Conservation (phyloP, 805 yeast genomes). For the Debaryomyces tyrocola region DNA sequence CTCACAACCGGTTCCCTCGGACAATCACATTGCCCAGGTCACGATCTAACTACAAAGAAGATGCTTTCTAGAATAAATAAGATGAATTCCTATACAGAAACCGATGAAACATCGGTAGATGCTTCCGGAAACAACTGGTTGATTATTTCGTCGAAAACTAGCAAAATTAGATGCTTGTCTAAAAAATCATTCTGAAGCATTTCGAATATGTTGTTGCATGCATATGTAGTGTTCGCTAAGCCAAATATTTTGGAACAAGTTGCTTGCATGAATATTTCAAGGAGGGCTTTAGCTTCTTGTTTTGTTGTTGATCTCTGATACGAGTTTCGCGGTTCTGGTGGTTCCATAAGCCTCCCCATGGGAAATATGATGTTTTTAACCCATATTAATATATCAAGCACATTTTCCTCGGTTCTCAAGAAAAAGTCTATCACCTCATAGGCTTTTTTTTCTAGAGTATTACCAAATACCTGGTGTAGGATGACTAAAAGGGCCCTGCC, state of each 20-base stretch:
- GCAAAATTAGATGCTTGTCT: constrained; percentile 62
- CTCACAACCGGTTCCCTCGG: no score
- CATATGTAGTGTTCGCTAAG: constrained; percentile 56
- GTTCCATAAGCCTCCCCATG: constrained; percentile 49
- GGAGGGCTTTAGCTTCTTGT: constrained; percentile 57
- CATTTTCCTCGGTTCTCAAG: constrained; percentile 41
- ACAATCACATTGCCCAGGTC: no score
- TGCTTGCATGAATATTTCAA: constrained; percentile 61
- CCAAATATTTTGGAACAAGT: constrained; percentile 77
- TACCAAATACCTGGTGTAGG: constrained; percentile 82
- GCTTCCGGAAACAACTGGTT: constrained; percentile 43
- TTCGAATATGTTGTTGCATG: constrained; percentile 58
- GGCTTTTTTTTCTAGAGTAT: constrained; percentile 75
- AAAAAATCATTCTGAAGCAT: constrained; percentile 74
- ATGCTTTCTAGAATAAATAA: not conserved
- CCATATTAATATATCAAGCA: constrained; percentile 35
- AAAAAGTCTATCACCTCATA: constrained; percentile 42
- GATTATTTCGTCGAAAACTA: constrained; percentile 57
- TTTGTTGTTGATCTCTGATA: constrained; percentile 53
- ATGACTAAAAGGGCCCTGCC: constrained; percentile 82
- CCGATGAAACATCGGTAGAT: not conserved
- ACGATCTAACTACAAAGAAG: no score
- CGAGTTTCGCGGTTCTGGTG: constrained; percentile 45
- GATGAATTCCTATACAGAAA: not conserved
- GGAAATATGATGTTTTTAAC: constrained; percentile 36